These are phyloP conservation scores for Neodidymelliopsis sp. DNA, from an alignment of 2,329 filamentous ascomycete genomes.

Conservation along the genomic window DNA sequence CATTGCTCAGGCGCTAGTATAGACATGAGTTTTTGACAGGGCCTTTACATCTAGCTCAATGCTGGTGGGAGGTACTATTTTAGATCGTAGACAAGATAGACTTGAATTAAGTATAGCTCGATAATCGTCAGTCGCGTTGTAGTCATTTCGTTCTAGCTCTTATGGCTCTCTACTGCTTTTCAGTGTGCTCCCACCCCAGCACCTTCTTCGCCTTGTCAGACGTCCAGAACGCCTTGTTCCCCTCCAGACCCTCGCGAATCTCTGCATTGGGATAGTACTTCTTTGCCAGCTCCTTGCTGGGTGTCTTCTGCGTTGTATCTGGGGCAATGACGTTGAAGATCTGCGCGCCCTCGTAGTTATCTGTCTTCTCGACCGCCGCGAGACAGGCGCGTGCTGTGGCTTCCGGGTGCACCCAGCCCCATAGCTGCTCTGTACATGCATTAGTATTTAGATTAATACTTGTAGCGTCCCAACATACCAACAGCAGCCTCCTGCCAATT, in stretches of 20 bases:
- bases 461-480: constrained; percentile 22
- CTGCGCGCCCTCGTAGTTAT: constrained; percentile 44
- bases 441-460: background rate
- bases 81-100: constrained; percentile 15
- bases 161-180: constrained; percentile 21
- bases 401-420: constrained; percentile 48
- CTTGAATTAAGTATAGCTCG: too few species aligned
- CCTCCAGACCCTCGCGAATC: constrained; percentile 27
- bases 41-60: constrained; percentile 1
- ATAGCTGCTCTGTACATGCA: constrained; percentile 33
- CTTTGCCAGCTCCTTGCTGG: constrained; percentile 30
- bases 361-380: constrained; percentile 40
- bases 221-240: constrained; percentile 33
- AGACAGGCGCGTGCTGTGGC: constrained; percentile 49
- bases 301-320: constrained; percentile 33
- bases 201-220: constrained; percentile 32
- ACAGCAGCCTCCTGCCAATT: constrained; percentile 47
- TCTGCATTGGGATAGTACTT: constrained; percentile 35
- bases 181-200: constrained; percentile 34
- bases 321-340: constrained; percentile 49
- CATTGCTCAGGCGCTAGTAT: constrained; percentile 26
- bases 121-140: too few species aligned
- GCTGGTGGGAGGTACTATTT: constrained; percentile 6
- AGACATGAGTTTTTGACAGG: constrained; percentile 14
- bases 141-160: too few species aligned